Conservation (phyloP, 495 filamentous ascomycete genomes). For the Aspergillus steynii region DNA sequence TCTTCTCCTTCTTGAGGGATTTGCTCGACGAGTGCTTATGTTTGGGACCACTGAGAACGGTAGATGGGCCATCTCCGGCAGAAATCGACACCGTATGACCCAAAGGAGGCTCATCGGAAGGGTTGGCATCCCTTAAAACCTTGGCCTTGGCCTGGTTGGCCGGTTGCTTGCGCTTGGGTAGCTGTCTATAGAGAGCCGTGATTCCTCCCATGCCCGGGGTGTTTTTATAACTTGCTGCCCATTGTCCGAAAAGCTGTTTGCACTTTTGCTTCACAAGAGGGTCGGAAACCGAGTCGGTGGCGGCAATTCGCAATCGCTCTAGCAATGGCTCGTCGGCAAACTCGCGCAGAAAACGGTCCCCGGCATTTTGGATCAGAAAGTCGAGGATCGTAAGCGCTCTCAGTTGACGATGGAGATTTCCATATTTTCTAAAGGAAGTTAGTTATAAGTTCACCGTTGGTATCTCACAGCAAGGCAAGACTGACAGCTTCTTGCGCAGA, state of each 20-base stretch:
- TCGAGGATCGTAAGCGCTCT: constrained; percentile 89
- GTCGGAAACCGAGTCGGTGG: constrained; percentile 82
- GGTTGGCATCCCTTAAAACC: constrained; percentile 74
- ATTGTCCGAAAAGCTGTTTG: constrained; percentile 80
- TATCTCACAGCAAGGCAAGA: constrained; percentile 11
- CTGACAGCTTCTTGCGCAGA: constrained; percentile 92
- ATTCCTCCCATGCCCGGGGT: constrained; percentile 80
- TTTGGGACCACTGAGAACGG: constrained; percentile 36
- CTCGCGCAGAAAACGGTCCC: constrained; percentile 77
- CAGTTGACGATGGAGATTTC: constrained; percentile 86
- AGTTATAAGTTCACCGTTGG: constrained; percentile 7
- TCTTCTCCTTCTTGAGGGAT: constrained; percentile 39
- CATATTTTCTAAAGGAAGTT: constrained; percentile 72
- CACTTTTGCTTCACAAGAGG: constrained; percentile 83
- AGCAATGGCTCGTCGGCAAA: constrained; percentile 94
- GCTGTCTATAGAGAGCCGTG: constrained; percentile 75
- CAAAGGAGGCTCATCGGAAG: constrained; percentile 59
- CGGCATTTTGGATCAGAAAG: constrained; percentile 92
- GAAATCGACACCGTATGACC: constrained; percentile 48
- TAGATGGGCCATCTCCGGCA: constrained; percentile 41
- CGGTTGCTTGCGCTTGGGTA: constrained; percentile 66
- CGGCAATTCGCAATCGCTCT: constrained; percentile 86
- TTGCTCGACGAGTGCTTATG: constrained; percentile 35
- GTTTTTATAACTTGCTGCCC: constrained; percentile 80
- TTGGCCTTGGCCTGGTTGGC: constrained; percentile 72